These are phyloP conservation scores for Pelargonium fulgidum DNA, from an alignment of 441 rosid genomes.

Conservation along the genomic window DNA sequence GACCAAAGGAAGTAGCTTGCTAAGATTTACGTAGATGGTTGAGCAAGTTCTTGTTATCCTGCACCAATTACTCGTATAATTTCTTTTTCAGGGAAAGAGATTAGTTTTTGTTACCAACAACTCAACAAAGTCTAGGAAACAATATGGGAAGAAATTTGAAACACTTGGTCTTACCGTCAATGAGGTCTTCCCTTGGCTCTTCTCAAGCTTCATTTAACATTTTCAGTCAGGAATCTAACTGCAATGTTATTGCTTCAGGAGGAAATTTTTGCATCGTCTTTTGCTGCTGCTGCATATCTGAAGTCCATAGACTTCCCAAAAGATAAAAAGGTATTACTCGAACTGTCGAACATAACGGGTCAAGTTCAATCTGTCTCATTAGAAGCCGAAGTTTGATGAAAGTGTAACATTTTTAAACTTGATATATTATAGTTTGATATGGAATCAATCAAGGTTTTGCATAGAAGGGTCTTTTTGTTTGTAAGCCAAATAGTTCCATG, in stretches of 20 bases:
- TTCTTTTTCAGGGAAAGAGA: constrained; percentile 49
- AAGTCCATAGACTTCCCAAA: constrained; percentile 65
- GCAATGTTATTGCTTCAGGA: constrained; percentile 36
- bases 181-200: constrained; percentile 38
- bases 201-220: background rate
- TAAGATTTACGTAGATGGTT: background rate
- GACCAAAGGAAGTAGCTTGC: background rate
- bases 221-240: constrained; percentile 7
- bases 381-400: background rate
- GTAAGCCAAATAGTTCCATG: constrained; percentile 2
- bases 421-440: background rate
- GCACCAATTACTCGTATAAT: background rate
- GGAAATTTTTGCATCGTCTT: constrained; percentile 74
- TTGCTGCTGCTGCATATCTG: constrained; percentile 73
- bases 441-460: background rate
- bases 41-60: background rate
- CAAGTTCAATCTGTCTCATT: background rate
- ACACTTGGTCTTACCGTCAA: constrained; percentile 57
- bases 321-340: constrained; percentile 55
- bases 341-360: too few species aligned
- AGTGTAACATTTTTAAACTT: background rate
- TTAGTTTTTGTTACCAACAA: constrained; percentile 75
- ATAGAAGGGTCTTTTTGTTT: background rate
- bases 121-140: constrained; percentile 76
- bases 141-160: constrained; percentile 72